Percentiles rank a stretch among this genome's conserved stretches.
These are phyloP conservation scores for Rosa rugosa DNA, from an alignment of 306 rosid genomes.

Conservation along the genomic window DNA sequence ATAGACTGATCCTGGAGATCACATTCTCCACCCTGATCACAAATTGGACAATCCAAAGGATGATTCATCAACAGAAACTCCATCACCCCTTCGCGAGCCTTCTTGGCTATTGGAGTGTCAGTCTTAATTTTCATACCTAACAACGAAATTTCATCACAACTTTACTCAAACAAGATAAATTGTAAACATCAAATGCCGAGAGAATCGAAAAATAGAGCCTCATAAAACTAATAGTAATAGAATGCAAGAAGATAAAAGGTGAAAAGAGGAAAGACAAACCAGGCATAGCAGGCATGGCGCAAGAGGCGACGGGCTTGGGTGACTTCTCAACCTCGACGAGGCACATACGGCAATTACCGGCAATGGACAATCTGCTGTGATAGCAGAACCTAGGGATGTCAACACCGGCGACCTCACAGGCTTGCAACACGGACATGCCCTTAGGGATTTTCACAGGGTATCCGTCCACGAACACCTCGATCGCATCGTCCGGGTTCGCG, in stretches of 20 bases:
- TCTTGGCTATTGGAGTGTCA: conserved; percentile 92
- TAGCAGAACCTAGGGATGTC: conserved; percentile 95
- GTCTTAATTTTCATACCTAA: conserved; percentile 99
- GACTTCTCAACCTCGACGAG: conserved; percentile 99
- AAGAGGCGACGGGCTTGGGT: conserved; percentile 98
- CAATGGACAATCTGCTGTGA: conserved; percentile 86
- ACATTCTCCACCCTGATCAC: conserved; percentile 99
- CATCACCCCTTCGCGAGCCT: conserved; percentile 99
- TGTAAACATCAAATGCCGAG: background rate
- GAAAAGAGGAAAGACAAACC: conserved; percentile 33
- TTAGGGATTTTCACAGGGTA: conserved; percentile 91
- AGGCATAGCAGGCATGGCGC: conserved; percentile 99
- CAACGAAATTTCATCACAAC: conserved; percentile 8
- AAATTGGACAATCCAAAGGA: conserved; percentile 98
- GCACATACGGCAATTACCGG: conserved; percentile 98
- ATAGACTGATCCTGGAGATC: conserved; percentile 99
- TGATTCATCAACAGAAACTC: conserved; percentile 98
- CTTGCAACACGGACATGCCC: conserved; percentile 93
- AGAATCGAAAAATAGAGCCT: too few relatives aligned
- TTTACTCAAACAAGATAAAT: conserved; percentile 21
- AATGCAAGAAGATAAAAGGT: background rate
- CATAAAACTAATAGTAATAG: too few relatives aligned
- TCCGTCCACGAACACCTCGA: conserved; percentile 92
- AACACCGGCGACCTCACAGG: conserved; percentile 94
- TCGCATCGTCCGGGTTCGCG: conserved; percentile 75